These are phyloP conservation scores for Gentiana macrophylla DNA, from an alignment of 257 asterid species.

Conservation along the genomic window DNA sequence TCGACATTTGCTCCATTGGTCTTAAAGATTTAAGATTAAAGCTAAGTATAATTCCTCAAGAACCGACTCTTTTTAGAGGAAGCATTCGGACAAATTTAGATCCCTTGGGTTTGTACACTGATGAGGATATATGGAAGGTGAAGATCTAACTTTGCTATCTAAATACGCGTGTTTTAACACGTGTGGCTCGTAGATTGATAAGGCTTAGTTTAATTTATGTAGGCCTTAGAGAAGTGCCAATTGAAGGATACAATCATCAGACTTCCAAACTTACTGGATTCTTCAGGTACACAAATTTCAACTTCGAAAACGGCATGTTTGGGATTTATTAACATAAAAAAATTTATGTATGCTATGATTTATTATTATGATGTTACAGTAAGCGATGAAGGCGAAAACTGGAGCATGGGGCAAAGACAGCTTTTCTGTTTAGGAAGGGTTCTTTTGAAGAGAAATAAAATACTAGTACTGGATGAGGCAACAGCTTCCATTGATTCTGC, in stretches of 20 bases:
- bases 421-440: conserved; percentile 82
- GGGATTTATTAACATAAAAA: too few species aligned
- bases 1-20: conserved; percentile 63
- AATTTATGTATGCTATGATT: too few species aligned
- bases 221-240: conserved; percentile 76
- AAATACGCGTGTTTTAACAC: background rate
- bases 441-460: conserved; percentile 43
- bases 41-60: conserved; percentile 82
- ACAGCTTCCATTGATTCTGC: conserved; percentile 84
- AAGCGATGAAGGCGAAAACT: conserved; percentile 81
- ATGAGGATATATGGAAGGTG: conserved; percentile 78
- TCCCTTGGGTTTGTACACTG: conserved; percentile 57
- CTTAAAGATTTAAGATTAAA: conserved; percentile 57
- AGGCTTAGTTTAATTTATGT: background rate
- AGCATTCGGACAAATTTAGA: conserved; percentile 65
- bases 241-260: conserved; percentile 44
- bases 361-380: conserved; percentile 22
- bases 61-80: conserved; percentile 75
- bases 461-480: conserved; percentile 81
- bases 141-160: background rate
- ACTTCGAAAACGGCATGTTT: too few species aligned
- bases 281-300: conserved; percentile 39
- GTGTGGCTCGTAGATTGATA: background rate
- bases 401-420: conserved; percentile 95
- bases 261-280: conserved; percentile 55